Evolutionary conservation across 805 yeast species (phyloP), one percentile per base, ranked within the genome.

Genomic region (Saccharomycopsis guyanensis): DNA sequence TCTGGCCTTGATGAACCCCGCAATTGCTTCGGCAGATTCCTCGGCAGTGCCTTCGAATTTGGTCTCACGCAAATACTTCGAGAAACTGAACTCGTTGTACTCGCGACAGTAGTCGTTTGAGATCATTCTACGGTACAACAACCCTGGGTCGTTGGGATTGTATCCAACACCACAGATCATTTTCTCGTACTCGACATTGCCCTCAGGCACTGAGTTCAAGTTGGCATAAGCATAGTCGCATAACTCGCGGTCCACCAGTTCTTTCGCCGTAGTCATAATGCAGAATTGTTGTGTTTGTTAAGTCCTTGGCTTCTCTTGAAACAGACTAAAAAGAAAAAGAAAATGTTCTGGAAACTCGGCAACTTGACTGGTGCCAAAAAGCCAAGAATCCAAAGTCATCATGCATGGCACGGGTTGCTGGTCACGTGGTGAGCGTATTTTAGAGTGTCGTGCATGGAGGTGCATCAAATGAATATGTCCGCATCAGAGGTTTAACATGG

Each of bases 91-190:
- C 22, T 36, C 25, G 13, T 43, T 18, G 29, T 41, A 43, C 20
- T 38, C 19, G 3, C 38, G 18, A 15, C 22, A 10, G 36, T 23
- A 38, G 20, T 20, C 47, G 46, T 43, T 43, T 18, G 42, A 25
- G 6, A 43, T 7, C 25, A 8, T 6, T 23, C 46, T 5, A 6
- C 29, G 18, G 16, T 13, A 16, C 23, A 37, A 10, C 12, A 38
- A 36, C 18, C 57, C 62, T 7, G 56, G 54, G 13, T 53, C 64
- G 43, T 50, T 45, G 12, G 59, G 52, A 43, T 71, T 58, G 59
- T 76, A 79, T 2, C 68, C 66, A 55, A 68, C 57, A 1, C 80
- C 72, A 49, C 73, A 66, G 51, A 79, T 72, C 82, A 78, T 76
- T 52, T 65, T 66, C 53, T 75, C 76, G 57, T 77, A 79, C 42